These are phyloP conservation scores for Ganoderma boninense DNA, from an alignment of 1,284 basidiomycete genomes.

Conservation along the genomic window DNA sequence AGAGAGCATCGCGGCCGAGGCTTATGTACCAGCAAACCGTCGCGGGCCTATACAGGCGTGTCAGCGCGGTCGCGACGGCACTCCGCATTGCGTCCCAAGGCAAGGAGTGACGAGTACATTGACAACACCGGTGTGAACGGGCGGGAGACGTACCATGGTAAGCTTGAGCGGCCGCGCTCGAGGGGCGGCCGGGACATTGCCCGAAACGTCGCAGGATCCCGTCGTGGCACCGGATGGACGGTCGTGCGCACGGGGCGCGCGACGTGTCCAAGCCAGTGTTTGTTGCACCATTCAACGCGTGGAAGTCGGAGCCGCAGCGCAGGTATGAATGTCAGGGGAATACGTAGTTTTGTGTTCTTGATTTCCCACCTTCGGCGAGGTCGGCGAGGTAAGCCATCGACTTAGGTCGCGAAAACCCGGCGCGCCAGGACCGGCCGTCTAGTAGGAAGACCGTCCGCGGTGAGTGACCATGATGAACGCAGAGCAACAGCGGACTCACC, in stretches of 20 bases:
- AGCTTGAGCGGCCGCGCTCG: neutral
- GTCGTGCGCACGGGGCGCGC: neutral
- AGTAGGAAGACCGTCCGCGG: neutral
- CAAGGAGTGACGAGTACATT: neutral
- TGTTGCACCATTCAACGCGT: neutral
- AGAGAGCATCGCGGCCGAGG: too few relatives aligned
- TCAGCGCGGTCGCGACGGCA: neutral
- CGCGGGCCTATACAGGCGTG: neutral
- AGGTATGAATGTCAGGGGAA: too few relatives aligned
- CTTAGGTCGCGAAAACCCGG: too few relatives aligned
- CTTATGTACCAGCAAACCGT: neutral
- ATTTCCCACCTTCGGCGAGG: too few relatives aligned
- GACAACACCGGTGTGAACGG: neutral
- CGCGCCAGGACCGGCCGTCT: too few relatives aligned
- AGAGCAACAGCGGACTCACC: neutral
- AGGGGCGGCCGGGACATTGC: neutral
- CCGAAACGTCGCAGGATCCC: neutral
- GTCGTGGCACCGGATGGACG: neutral
- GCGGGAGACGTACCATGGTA: neutral
- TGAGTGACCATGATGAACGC: neutral
- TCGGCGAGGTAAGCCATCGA: too few relatives aligned
- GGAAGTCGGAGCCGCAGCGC: neutral
- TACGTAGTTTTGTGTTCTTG: too few relatives aligned
- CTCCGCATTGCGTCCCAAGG: neutral
- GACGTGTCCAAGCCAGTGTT: neutral